Base-by-base conservation (phyloP, 495 filamentous ascomycete genomes). In the Tuber microsphaerosporum region DNA sequence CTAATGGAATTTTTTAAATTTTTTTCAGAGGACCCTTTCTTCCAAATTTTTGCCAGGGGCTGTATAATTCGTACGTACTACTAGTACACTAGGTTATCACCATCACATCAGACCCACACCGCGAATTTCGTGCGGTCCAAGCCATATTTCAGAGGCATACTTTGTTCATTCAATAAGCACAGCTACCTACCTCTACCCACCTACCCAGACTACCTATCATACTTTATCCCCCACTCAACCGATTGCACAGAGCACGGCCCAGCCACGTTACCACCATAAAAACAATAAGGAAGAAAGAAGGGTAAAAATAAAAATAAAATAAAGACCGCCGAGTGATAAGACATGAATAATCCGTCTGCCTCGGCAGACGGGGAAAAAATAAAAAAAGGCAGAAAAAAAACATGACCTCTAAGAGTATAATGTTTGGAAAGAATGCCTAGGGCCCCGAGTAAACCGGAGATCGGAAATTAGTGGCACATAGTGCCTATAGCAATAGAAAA, bases 321-420 rank as follows among this genome's bases (percentile, higher is more conserved):
- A 71, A 16, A 71, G 43, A 41, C 22, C 12, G 17, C 39, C 20
- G 43, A 71, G 43, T 41, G 70, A 71, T n/a, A 71, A 71, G 84
- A 83, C 80, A 71, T 81, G 82, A 80, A 68, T 73, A 79, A 69
- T n/a, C 51, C 48, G n/a, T n/a, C 9, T 22, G 12, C 34, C 34
- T 37, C 34, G 10, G 22, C 10, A 14, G 8, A 69, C 77, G 71
- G 76, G 76, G 65, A 74, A 79, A 76, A 81, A 76, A 79, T 73
- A 81, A 76, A 77, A 70, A 75, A 76, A 72, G 69, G 76, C 72
- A 56, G 72, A 73, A 71, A 69, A 20, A 42, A 48, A 16, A 34
- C 14, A n/a, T 17, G 26, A 65, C 17, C 56, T 65, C 56, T 65
- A 65, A 61, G 56, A 65, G 26, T 65, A 65, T 16, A 65, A 34